Conservation (phyloP, 177 flowering plant species). For the Telopea speciosissima region DNA sequence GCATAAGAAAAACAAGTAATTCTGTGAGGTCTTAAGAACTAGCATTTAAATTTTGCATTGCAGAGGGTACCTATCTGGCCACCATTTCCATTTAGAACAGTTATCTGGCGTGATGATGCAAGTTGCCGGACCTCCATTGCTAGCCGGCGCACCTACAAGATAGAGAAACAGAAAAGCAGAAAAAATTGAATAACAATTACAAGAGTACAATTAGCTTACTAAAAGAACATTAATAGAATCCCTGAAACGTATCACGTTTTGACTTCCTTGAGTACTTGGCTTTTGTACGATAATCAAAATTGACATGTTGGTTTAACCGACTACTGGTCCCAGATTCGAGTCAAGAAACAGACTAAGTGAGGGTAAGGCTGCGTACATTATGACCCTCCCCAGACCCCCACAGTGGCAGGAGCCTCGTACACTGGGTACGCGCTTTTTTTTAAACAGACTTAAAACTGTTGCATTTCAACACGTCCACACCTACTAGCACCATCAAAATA, state of each 20-base stretch:
- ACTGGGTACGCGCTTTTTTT: no score
- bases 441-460: background rate
- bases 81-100: constrained; percentile 69
- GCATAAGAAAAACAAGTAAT: background rate
- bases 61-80: constrained; percentile 35
- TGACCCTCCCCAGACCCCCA: no score
- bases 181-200: background rate
- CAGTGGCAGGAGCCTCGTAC: no score
- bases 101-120: constrained; percentile 57
- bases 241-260: background rate
- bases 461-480: background rate
- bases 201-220: no score
- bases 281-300: background rate
- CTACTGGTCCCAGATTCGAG: no score
- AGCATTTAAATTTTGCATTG: constrained; percentile 2
- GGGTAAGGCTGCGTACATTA: no score
- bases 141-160: constrained; percentile 63
- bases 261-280: background rate
- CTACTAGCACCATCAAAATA: no score
- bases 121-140: constrained; percentile 66
- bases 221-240: background rate
- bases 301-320: background rate
- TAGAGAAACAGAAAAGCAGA: constrained; percentile 3
- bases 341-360: no score
- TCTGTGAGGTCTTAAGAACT: background rate